These are phyloP conservation scores for Lagenidium giganteum DNA, from an alignment of 352 stramenopile genomes.

Conservation along the genomic window DNA sequence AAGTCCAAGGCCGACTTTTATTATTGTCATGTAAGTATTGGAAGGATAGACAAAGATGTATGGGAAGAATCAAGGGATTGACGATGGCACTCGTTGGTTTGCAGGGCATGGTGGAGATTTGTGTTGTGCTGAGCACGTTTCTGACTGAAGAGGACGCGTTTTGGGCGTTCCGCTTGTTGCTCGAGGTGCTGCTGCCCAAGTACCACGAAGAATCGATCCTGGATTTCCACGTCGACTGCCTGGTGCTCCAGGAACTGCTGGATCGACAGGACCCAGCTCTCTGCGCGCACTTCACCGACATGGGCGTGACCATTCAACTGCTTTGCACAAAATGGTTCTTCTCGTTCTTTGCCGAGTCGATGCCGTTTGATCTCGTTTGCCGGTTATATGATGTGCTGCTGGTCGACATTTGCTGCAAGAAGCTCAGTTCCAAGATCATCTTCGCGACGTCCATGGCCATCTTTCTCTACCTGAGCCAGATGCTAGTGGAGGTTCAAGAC, in stretches of 20 bases:
- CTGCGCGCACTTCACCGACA: slow-evolving; percentile 45
- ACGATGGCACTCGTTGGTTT: too few species aligned
- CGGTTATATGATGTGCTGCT: slow-evolving; percentile 75
- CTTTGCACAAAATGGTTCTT: slow-evolving; percentile 85
- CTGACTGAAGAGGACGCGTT: slow-evolving; percentile 75
- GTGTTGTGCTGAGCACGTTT: slow-evolving; percentile 70
- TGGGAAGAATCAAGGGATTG: too few species aligned
- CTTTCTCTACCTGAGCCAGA: slow-evolving; percentile 69
- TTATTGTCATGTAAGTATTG: slow-evolving; percentile 55
- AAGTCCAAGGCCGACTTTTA: slow-evolving; percentile 68
- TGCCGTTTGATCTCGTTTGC: slow-evolving; percentile 76
- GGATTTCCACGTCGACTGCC: slow-evolving; percentile 79
- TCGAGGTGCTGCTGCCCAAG: slow-evolving; percentile 70
- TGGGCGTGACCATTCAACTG: slow-evolving; percentile 69
- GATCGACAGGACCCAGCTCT: slow-evolving; percentile 39
- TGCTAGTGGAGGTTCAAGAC: slow-evolving; percentile 67
- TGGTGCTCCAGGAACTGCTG: slow-evolving; percentile 74
- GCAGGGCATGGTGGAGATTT: slow-evolving; percentile 78
- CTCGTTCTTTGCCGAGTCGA: slow-evolving; percentile 79
- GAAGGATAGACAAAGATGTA: background rate
- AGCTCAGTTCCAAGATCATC: slow-evolving; percentile 59
- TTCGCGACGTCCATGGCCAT: slow-evolving; percentile 69
- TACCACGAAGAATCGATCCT: slow-evolving; percentile 78
- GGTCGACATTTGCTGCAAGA: slow-evolving; percentile 53
- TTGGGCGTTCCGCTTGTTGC: slow-evolving; percentile 65